phyloP scores from a whole-genome alignment of 306 rosid genomes.

The Cyclanthera cordifolia region DNA sequence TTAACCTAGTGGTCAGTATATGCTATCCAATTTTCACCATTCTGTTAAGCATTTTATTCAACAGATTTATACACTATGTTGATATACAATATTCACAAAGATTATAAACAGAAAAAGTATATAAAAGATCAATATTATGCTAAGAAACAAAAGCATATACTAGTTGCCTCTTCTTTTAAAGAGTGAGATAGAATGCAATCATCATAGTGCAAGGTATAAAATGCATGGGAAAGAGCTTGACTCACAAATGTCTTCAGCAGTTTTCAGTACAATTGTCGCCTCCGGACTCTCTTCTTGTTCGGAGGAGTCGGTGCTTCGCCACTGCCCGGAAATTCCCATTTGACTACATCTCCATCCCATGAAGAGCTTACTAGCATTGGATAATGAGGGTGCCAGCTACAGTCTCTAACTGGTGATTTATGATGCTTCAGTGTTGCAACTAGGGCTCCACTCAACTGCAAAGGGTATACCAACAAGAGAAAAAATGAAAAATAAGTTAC shows the following conservation, averaged over 20 bases:
- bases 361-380: slow-evolving; percentile 80
- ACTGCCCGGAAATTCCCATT: slow-evolving; percentile 61
- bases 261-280: slow-evolving; percentile 26
- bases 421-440: slow-evolving; percentile 83
- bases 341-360: slow-evolving; percentile 85
- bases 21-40: background rate
- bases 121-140: background rate
- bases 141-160: background rate
- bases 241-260: slow-evolving; percentile 9
- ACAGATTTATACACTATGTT: background rate
- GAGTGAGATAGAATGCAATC: background rate
- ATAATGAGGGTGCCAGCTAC: slow-evolving; percentile 90
- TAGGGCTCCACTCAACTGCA: slow-evolving; percentile 66
- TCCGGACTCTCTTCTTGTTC: slow-evolving; percentile 25
- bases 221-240: background rate
- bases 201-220: background rate
- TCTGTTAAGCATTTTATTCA: background rate
- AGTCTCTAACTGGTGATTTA: slow-evolving; percentile 77
- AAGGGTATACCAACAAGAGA: background rate
- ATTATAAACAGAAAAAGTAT: slow-evolving; percentile 1
- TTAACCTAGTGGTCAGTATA: too few relatives aligned
- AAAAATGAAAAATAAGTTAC: background rate
- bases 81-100: slow-evolving; percentile 1
- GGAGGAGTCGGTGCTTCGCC: slow-evolving; percentile 27
- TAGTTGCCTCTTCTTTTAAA: slow-evolving; percentile 7